Percentiles rank a stretch among this genome's conserved stretches.
Conservation (phyloP, 345 rosid species). For the Gossypium mustelinum region DNA sequence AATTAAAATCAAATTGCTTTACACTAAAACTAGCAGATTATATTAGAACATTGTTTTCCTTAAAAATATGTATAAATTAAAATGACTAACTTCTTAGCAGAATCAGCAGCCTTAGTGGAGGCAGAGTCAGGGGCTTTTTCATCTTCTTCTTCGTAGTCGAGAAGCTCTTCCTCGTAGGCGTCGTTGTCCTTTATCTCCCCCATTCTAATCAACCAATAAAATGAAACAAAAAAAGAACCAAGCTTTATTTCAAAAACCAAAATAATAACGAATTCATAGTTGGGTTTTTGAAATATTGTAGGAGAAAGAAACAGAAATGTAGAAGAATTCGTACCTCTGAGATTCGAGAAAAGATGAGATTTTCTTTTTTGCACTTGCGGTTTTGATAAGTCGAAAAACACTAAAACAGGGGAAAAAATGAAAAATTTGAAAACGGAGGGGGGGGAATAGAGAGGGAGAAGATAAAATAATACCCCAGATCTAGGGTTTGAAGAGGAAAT, state of each 20-base stretch:
- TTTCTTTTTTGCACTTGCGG: not conserved
- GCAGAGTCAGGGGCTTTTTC: constrained; percentile 74
- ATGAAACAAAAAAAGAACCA: not conserved
- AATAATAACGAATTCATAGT: not conserved
- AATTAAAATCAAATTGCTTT: not conserved
- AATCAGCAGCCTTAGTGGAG: constrained; percentile 57
- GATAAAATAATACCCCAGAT: not conserved
- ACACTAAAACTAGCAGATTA: not conserved
- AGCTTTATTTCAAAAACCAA: not conserved
- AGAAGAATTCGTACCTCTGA: not conserved
- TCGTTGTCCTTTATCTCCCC: constrained; percentile 93
- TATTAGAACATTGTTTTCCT: not conserved
- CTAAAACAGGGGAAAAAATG: not conserved
- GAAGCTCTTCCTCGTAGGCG: constrained; percentile 97
- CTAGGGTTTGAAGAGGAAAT: constrained; percentile 5
- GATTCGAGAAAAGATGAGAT: not conserved
- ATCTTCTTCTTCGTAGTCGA: constrained; percentile 94
- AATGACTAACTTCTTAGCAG: constrained; percentile 71
- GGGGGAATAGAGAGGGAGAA: not conserved
- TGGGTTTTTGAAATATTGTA: not conserved
- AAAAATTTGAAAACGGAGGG: not conserved
- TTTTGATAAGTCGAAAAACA: not conserved
- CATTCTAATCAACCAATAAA: constrained; percentile 33
- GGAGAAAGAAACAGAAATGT: not conserved
- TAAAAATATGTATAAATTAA: not conserved